These are phyloP conservation scores for Penicillium silybi DNA, from an alignment of 495 filamentous ascomycete genomes.

Conservation along the genomic window DNA sequence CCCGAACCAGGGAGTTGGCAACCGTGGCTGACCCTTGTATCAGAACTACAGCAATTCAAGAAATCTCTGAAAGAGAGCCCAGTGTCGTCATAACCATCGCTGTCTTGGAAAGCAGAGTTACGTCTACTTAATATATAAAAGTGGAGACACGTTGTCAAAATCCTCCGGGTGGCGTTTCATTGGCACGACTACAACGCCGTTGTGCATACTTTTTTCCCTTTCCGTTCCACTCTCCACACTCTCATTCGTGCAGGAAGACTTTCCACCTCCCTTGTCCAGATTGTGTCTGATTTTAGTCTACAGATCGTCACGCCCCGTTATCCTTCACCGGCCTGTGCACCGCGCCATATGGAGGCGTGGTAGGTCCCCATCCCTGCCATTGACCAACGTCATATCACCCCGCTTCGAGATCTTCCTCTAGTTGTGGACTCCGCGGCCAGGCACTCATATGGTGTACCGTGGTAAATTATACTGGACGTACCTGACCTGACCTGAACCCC, in stretches of 20 bases:
- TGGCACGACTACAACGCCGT: not conserved
- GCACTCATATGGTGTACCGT: not conserved
- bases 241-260: not conserved
- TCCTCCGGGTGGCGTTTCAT: not conserved
- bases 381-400: constrained; percentile 17
- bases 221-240: not conserved
- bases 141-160: constrained; percentile 1
- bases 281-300: not conserved
- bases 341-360: constrained; percentile 13
- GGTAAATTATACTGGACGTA: not conserved
- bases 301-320: constrained; percentile 1
- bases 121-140: constrained; percentile 27
- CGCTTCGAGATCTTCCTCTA: not conserved
- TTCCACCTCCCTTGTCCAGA: not conserved
- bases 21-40: not conserved
- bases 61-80: not conserved
- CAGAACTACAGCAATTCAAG: too few relatives aligned
- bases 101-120: constrained; percentile 13
- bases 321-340: not conserved
- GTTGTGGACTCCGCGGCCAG: not conserved
- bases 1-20: constrained; percentile 9
- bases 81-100: constrained; percentile 11
- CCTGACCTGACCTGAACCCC: not conserved
- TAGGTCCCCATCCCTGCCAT: constrained; percentile 7
- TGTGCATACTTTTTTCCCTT: not conserved